Evolutionary conservation across 768 basidiomycete genomes (phyloP).

Genomic region (Tulasnella sp.): DNA sequence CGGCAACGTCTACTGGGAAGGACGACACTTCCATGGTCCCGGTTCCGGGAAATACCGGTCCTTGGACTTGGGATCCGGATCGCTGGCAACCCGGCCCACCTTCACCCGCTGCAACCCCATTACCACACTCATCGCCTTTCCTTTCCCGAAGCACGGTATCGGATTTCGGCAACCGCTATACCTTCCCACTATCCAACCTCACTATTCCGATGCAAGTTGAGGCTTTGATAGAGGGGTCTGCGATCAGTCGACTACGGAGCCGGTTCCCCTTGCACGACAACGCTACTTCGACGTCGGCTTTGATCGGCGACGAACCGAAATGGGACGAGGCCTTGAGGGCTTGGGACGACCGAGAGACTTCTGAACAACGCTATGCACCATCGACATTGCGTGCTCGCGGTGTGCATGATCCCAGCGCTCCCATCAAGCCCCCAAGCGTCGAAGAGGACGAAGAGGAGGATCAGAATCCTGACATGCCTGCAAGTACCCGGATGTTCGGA

Average conservation of each 20-base stretch:
- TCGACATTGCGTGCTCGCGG: conserved; percentile 2
- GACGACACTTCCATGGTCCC: conserved; percentile 29
- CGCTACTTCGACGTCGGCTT: background rate
- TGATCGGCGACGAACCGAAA: conserved; percentile 15
- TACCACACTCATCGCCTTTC: conserved; percentile 35
- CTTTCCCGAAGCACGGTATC: conserved; percentile 66
- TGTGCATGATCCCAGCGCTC: conserved; percentile 32
- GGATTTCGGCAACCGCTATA: conserved; percentile 71
- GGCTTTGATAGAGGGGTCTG: conserved; percentile 89
- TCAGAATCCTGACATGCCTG: conserved; percentile 34
- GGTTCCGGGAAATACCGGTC: background rate
- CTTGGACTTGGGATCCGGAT: conserved; percentile 1
- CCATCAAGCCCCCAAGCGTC: conserved; percentile 57
- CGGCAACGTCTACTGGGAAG: conserved; percentile 26
- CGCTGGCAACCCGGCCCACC: conserved; percentile 11
- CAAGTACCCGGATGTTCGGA: background rate
- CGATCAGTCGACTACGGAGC: conserved; percentile 56
- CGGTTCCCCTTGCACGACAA: background rate
- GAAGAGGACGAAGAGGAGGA: conserved; percentile 53
- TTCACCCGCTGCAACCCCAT: conserved; percentile 11
- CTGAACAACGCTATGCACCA: conserved; percentile 23
- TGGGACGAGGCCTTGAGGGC: conserved; percentile 22
- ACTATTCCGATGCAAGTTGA: conserved; percentile 69
- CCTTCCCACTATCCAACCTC: conserved; percentile 57
- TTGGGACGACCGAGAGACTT: conserved; percentile 26